A percentile compares a stretch with the other conserved stretches of the same genome.
Evolutionary conservation across 148 eudicot genomes (phyloP).

Genomic region (Bassia scoparia): DNA sequence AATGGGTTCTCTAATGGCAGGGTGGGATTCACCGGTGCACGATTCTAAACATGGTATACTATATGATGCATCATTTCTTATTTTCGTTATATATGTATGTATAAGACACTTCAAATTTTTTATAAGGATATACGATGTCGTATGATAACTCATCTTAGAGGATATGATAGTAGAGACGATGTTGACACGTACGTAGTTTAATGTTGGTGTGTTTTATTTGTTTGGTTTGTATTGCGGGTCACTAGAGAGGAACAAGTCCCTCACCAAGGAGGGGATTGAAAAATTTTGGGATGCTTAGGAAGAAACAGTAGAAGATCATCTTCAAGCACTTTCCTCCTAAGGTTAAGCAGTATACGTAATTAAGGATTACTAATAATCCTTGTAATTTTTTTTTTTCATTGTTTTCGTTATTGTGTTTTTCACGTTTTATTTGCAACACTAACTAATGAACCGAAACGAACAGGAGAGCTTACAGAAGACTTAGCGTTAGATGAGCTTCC

Average conservation of each 20-base stretch:
- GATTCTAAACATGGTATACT: slow-evolving; percentile 49
- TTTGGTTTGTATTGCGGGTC: slow-evolving; percentile 28
- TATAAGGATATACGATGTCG: not conserved
- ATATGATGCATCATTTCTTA: not conserved
- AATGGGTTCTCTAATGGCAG: slow-evolving; percentile 66
- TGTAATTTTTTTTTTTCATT: not conserved
- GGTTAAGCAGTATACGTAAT: not conserved
- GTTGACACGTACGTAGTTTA: not conserved
- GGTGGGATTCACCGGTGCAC: slow-evolving; percentile 48
- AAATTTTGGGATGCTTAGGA: slow-evolving; percentile 65
- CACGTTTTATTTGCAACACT: too few species aligned
- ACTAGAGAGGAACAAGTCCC: slow-evolving; percentile 57
- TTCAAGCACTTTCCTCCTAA: slow-evolving; percentile 33
- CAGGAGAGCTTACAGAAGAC: too few species aligned
- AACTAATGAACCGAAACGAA: too few species aligned
- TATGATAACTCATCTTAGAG: too few species aligned
- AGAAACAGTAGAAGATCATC: slow-evolving; percentile 50
- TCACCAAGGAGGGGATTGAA: slow-evolving; percentile 57
- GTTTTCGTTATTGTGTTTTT: not conserved
- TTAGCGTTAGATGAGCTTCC: too few species aligned
- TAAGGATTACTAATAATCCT: not conserved
- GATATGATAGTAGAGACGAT: too few species aligned
- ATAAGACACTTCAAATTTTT: too few species aligned
- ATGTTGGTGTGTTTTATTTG: too few species aligned
- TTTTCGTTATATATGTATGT: not conserved